Conservation (phyloP, 2,329 filamentous ascomycete species). For the Pezicula rhizophila region DNA sequence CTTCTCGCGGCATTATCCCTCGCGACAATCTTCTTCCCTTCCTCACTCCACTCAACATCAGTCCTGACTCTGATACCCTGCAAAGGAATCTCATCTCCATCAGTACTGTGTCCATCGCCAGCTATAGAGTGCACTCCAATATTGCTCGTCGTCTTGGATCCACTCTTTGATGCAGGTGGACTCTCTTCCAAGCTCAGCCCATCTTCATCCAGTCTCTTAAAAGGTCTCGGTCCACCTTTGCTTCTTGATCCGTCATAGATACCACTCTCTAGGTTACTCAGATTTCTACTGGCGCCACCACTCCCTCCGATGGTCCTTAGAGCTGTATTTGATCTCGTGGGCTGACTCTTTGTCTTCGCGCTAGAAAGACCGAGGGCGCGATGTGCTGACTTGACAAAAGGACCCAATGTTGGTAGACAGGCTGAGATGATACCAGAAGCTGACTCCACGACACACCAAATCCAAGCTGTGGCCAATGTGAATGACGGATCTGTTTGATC, state of each 20-base stretch:
- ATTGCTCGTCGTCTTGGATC: neutral
- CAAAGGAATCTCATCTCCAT: neutral
- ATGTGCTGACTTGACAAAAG: neutral
- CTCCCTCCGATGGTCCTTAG: neutral
- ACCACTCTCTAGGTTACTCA: neutral
- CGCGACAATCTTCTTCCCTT: neutral
- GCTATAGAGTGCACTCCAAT: too few relatives aligned
- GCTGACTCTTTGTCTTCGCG: neutral
- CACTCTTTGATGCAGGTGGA: too few relatives aligned
- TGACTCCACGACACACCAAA: neutral
- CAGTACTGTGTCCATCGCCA: neutral
- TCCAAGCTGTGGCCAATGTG: neutral
- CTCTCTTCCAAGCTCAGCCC: neutral
- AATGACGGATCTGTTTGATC: neutral
- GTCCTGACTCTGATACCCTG: neutral
- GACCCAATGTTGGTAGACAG: neutral
- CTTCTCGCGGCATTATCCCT: too few relatives aligned
- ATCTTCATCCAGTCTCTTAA: neutral
- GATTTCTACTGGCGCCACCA: neutral
- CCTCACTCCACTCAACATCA: slow-evolving; percentile 1
- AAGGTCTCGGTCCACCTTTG: neutral
- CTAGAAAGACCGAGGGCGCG: neutral
- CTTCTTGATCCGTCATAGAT: neutral
- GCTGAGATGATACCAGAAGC: neutral
- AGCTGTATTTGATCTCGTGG: neutral